Percentiles rank a stretch among this genome's conserved stretches.
phyloP scores from a whole-genome alignment of 495 filamentous ascomycete genomes.

The Penicillium macrosclerotiorum region DNA sequence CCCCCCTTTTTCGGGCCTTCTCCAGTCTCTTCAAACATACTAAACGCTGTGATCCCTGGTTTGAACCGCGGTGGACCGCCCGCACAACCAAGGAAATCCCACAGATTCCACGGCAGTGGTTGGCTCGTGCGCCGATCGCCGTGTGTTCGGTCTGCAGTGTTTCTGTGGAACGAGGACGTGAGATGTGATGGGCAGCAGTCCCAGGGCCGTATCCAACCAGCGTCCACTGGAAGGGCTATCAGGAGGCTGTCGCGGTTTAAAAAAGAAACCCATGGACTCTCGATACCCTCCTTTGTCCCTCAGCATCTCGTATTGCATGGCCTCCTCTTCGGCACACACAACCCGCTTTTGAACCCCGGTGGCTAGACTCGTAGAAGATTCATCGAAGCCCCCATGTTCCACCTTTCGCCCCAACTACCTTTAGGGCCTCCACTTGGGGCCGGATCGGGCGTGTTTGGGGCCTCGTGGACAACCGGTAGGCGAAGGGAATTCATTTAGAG shows the following conservation, averaged over 20 bases:
- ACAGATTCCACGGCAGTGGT: too few species aligned
- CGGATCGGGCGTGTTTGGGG: background rate
- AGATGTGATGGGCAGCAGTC: background rate
- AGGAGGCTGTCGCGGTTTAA: too few species aligned
- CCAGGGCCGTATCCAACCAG: too few species aligned
- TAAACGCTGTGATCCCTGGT: conserved; percentile 5
- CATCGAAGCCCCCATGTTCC: conserved; percentile 6
- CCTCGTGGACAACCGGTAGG: background rate
- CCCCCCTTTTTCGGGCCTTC: background rate
- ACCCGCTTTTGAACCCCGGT: background rate
- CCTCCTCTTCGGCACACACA: too few species aligned
- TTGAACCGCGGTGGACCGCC: too few species aligned
- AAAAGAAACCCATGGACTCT: too few species aligned
- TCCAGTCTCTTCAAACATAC: too few species aligned
- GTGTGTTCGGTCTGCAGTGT: background rate
- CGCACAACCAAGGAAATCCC: conserved; percentile 2
- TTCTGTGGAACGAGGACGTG: background rate
- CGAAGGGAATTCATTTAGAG: too few species aligned
- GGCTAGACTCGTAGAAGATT: background rate
- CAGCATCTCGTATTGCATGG: too few species aligned
- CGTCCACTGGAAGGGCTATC: too few species aligned
- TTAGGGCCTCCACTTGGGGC: conserved; percentile 1
- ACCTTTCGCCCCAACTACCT: background rate
- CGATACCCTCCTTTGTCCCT: too few species aligned
- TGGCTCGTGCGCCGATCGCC: conserved; percentile 7